phyloP scores from a whole-genome alignment of 176 grass and related monocot genomes.

The Otatea glauca region DNA sequence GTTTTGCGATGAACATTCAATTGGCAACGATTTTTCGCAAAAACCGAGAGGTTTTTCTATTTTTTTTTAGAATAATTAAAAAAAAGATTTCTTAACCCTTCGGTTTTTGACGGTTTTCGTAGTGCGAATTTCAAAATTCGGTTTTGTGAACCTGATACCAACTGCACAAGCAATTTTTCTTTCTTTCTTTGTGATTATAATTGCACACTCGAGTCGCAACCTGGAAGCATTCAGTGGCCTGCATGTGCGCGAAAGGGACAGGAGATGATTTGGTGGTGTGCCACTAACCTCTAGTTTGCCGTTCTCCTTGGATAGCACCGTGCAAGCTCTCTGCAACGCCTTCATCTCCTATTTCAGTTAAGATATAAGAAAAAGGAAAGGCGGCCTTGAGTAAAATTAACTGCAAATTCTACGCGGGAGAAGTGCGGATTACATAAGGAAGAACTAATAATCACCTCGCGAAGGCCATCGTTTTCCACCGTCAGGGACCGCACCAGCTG shows the following conservation, averaged over 20 bases:
- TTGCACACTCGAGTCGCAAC: background rate
- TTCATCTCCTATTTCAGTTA: conserved; percentile 46
- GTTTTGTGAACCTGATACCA: too few species aligned
- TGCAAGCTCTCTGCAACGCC: conserved; percentile 47
- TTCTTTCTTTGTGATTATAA: background rate
- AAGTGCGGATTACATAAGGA: background rate
- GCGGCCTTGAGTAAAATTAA: background rate
- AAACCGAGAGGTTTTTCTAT: too few species aligned
- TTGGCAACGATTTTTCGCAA: too few species aligned
- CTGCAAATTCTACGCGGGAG: too few species aligned
- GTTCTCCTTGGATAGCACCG: conserved; percentile 51
- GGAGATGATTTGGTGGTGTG: background rate
- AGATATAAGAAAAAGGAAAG: background rate
- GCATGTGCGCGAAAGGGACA: background rate
- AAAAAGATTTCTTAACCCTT: too few species aligned
- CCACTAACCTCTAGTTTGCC: conserved; percentile 54
- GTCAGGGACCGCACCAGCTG: conserved; percentile 58
- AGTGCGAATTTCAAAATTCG: too few species aligned
- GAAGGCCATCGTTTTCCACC: conserved; percentile 62
- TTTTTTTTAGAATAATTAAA: too few species aligned
- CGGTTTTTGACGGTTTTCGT: too few species aligned
- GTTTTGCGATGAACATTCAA: too few species aligned
- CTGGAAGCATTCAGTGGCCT: conserved; percentile 15
- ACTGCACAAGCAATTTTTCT: background rate
- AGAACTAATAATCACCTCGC: conserved; percentile 39